Evolutionary conservation across 345 rosid genomes (phyloP).

Genomic region (Camelina laxa): DNA sequence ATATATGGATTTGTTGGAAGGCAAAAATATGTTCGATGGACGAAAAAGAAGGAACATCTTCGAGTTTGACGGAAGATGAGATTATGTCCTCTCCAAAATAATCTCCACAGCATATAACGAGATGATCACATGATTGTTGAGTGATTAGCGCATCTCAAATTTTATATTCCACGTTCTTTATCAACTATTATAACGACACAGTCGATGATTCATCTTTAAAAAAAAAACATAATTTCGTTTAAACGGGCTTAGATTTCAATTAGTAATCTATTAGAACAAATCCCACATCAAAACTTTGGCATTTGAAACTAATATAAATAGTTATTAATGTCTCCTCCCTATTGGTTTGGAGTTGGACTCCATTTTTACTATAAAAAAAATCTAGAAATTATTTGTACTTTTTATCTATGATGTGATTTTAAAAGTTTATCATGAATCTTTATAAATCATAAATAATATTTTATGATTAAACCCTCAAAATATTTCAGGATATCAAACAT

Average conservation of each 20-base stretch:
- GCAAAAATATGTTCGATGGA: neutral
- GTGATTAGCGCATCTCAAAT: neutral
- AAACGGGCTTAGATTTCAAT: neutral
- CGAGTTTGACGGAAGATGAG: neutral
- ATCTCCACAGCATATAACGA: neutral
- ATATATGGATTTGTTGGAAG: neutral
- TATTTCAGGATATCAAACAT: too few relatives aligned
- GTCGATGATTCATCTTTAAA: neutral
- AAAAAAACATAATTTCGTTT: neutral
- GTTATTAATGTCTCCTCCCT: too few relatives aligned
- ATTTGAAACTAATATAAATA: too few relatives aligned
- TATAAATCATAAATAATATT: neutral
- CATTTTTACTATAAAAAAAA: too few relatives aligned
- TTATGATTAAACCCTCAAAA: too few relatives aligned
- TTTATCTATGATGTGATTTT: neutral
- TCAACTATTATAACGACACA: neutral
- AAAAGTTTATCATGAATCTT: neutral
- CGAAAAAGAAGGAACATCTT: neutral
- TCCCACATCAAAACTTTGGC: too few relatives aligned
- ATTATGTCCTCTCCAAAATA: neutral
- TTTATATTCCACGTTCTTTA: neutral
- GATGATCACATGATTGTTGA: too few relatives aligned
- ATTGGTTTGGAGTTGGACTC: too few relatives aligned
- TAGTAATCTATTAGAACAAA: neutral
- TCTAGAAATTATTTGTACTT: neutral